These are phyloP conservation scores for Penicillium sp. DNA, from an alignment of 2,329 filamentous ascomycete species.

Conservation along the genomic window DNA sequence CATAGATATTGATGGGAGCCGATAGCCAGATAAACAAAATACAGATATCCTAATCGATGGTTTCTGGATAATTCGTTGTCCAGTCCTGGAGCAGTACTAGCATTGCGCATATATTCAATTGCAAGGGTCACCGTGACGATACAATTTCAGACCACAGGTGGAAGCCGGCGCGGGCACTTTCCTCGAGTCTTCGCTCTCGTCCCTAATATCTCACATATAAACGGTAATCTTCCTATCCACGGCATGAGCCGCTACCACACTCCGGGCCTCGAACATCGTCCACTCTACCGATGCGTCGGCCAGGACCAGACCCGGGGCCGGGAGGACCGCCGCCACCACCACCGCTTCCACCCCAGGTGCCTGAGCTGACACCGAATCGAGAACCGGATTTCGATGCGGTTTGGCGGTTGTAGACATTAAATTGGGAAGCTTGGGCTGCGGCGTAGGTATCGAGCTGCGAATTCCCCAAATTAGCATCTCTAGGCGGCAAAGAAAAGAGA, in stretches of 20 bases:
- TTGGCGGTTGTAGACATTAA: slow-evolving; percentile 41
- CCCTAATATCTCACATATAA: background rate
- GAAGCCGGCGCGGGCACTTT: background rate
- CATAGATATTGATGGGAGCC: background rate
- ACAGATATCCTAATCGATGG: background rate
- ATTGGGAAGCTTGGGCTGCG: slow-evolving; percentile 46
- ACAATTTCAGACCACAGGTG: background rate
- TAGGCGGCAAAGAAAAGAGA: background rate
- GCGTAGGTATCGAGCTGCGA: slow-evolving; percentile 46
- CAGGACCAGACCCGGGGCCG: slow-evolving; percentile 28
- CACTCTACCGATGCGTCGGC: slow-evolving; percentile 44
- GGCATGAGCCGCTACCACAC: slow-evolving; percentile 38
- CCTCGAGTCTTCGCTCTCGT: background rate
- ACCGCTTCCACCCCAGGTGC: slow-evolving; percentile 25
- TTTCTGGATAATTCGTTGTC: background rate
- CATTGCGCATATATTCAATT: background rate
- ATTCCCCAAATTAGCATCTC: slow-evolving; percentile 12
- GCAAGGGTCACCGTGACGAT: background rate
- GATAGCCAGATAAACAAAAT: background rate
- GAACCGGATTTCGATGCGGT: slow-evolving; percentile 24
- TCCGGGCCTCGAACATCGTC: slow-evolving; percentile 51
- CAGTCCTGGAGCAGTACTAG: background rate
- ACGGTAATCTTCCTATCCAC: slow-evolving; percentile 23
- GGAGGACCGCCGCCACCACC: slow-evolving; percentile 30
- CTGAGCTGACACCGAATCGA: slow-evolving; percentile 25